These are phyloP conservation scores for Mycena epipterygia DNA, from an alignment of 768 basidiomycete genomes.

Conservation along the genomic window DNA sequence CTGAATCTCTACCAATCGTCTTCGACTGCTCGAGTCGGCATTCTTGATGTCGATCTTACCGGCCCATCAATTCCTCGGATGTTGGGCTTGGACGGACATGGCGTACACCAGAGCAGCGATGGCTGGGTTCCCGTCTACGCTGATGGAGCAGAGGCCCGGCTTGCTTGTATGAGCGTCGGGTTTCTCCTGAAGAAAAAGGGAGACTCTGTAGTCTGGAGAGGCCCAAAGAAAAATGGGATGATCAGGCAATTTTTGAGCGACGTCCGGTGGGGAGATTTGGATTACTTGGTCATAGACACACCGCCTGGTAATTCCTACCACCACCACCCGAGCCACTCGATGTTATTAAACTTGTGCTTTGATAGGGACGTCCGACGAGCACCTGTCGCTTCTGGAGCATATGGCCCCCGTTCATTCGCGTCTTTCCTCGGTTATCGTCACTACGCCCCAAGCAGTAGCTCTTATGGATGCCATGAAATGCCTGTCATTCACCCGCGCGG, in stretches of 20 bases:
- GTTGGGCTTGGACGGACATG: conserved; percentile 89
- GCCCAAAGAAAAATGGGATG: conserved; percentile 99
- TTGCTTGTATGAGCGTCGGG: conserved; percentile 97
- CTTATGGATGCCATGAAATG: conserved; percentile 97
- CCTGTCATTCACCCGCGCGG: conserved; percentile 92
- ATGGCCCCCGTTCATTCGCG: conserved; percentile 86
- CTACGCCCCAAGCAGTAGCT: conserved; percentile 97
- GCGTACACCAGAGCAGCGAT: conserved; percentile 92
- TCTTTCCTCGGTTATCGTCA: conserved; percentile 90
- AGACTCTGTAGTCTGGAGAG: conserved; percentile 97
- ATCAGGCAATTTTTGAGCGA: conserved; percentile 95
- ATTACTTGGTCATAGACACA: conserved; percentile 95
- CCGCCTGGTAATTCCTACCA: conserved; percentile 82
- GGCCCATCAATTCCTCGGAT: conserved; percentile 96
- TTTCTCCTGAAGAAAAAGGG: conserved; percentile 92
- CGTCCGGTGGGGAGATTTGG: conserved; percentile 95
- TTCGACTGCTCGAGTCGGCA: conserved; percentile 80
- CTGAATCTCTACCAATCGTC: conserved; percentile 84
- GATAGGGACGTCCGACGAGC: conserved; percentile 97
- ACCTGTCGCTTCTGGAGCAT: conserved; percentile 95
- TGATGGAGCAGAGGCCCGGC: conserved; percentile 78
- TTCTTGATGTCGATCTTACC: conserved; percentile 94
- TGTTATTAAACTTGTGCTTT: conserved; percentile 39
- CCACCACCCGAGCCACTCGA: conserved; percentile 9
- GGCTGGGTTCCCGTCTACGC: conserved; percentile 99